phyloP scores from a whole-genome alignment of 441 rosid genomes.

The Pelargonium australe region DNA sequence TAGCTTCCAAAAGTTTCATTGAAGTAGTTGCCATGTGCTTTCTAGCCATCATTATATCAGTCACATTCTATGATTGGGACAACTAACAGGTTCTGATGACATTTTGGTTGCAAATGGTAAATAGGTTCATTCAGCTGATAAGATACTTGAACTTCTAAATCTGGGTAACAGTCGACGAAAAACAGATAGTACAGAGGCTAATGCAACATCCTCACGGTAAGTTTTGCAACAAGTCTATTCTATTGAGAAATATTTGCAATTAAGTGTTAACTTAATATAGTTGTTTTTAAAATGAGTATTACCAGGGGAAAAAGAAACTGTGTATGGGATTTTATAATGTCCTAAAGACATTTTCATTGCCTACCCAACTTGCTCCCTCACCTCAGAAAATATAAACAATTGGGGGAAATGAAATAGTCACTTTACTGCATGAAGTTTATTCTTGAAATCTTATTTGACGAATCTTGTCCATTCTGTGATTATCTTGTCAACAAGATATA shows the following conservation, averaged over 20 bases:
- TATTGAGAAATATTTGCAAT: no score
- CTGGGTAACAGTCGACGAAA: slow-evolving; percentile 83
- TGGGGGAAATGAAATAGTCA: no score
- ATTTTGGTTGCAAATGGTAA: slow-evolving; percentile 14
- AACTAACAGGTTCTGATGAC: slow-evolving; percentile 17
- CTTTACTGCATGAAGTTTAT: no score
- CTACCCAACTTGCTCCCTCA: no score
- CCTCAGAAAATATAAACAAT: no score
- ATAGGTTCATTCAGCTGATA: slow-evolving; percentile 82
- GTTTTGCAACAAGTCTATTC: no score
- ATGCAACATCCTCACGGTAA: slow-evolving; percentile 81
- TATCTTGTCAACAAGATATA: background rate
- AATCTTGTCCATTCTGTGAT: background rate
- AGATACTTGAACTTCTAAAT: slow-evolving; percentile 81
- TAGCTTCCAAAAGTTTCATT: background rate
- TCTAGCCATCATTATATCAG: background rate
- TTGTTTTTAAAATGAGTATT: slow-evolving; percentile 1
- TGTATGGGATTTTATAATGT: no score
- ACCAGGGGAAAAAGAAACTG: background rate
- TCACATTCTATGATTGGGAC: background rate
- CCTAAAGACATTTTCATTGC: no score
- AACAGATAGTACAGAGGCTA: slow-evolving; percentile 88
- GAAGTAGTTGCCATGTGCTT: background rate
- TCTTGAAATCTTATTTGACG: no score
- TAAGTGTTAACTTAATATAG: no score